Conservation (phyloP, 257 asterid genomes). For the Solanum etuberosum region DNA sequence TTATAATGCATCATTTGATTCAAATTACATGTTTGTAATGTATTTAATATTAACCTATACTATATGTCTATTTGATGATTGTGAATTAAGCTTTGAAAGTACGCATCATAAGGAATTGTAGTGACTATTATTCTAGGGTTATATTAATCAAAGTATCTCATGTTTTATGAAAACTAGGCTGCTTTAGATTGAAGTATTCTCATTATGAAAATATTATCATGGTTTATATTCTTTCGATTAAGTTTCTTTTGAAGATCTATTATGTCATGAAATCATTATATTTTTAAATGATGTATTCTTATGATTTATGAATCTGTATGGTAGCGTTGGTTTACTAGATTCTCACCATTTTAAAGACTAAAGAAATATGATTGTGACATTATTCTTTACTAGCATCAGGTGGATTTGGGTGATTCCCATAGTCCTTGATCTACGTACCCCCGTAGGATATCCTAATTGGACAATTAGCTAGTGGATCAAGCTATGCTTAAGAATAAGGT, state of each 20-base stretch:
- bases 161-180: not conserved
- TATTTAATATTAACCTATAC: not conserved
- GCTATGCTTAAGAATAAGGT: not conserved
- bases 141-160: not conserved
- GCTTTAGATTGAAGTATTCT: not conserved
- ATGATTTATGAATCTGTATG: not conserved
- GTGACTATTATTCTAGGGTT: not conserved
- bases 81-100: not conserved
- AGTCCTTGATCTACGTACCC: not conserved
- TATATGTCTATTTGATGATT: no score
- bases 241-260: not conserved
- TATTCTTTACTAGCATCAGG: not conserved
- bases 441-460: not conserved
- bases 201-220: not conserved
- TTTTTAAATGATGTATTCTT: not conserved
- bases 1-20: not conserved
- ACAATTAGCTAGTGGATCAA: not conserved
- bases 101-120: not conserved
- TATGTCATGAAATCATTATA: not conserved
- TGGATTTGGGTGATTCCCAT: not conserved
- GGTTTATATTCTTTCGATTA: no score
- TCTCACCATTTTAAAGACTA: not conserved
- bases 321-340: not conserved
- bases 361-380: no score
- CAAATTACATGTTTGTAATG: not conserved